Conservation (phyloP, 164 flowering plant genomes). For the Umbellularia californica region DNA sequence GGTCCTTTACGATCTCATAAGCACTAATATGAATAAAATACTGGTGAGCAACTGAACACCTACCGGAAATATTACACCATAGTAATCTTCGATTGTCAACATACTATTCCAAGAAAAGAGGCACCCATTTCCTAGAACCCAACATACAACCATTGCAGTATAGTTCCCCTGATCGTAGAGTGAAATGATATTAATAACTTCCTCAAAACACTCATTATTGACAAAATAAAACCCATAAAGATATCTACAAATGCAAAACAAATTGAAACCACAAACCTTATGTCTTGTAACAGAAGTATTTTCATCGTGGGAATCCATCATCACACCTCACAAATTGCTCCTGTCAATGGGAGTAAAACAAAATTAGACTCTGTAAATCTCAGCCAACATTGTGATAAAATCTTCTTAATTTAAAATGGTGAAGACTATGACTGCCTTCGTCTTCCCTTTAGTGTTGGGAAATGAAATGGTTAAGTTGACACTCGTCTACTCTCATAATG, state of each 20-base stretch:
- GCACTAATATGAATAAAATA: background rate
- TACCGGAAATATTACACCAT: constrained; percentile 25
- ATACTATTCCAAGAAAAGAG: constrained; percentile 55
- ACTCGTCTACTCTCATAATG: too few species aligned
- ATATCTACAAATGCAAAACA: background rate
- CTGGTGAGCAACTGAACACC: background rate
- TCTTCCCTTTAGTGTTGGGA: too few species aligned
- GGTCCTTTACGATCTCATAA: too few species aligned
- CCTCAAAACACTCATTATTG: background rate
- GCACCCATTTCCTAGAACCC: constrained; percentile 50
- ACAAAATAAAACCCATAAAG: background rate
- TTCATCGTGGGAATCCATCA: background rate
- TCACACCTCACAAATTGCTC: background rate
- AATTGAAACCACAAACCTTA: background rate
- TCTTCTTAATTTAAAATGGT: background rate
- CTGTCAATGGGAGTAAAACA: background rate
- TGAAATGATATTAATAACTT: background rate
- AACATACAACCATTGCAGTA: constrained; percentile 37
- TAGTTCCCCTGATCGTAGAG: constrained; percentile 30
- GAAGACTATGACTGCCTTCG: too few species aligned
- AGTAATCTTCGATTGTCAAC: constrained; percentile 45
- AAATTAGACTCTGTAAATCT: background rate
- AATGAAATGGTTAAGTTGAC: too few species aligned
- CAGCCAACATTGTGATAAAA: background rate
- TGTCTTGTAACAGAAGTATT: background rate